Conservation (phyloP, 441 rosid genomes). For the Raphanus hybrid region DNA sequence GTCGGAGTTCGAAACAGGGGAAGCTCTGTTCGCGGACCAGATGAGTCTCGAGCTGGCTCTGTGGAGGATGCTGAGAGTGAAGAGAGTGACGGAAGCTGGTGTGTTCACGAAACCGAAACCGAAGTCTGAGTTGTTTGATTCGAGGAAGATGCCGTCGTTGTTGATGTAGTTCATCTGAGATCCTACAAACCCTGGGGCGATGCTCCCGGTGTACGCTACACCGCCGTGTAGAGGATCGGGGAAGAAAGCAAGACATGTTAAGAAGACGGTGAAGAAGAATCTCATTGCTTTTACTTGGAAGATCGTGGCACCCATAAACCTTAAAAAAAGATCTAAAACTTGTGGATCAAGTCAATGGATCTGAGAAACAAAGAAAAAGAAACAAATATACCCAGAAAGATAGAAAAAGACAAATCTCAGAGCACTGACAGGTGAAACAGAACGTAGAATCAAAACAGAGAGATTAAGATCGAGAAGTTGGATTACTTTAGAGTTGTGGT, state of each 20-base stretch:
- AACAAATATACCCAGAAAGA: conserved; percentile 9
- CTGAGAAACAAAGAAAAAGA: not conserved
- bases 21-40: conserved; percentile 84
- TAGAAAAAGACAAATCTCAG: conserved; percentile 35
- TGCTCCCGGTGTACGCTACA: conserved; percentile 42
- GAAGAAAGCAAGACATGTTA: conserved; percentile 43
- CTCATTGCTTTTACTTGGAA: conserved; percentile 48
- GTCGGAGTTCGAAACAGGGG: conserved; percentile 74
- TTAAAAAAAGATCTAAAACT: conserved; percentile 21
- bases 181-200: conserved; percentile 60
- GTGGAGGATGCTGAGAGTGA: conserved; percentile 64
- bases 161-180: conserved; percentile 79
- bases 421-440: not conserved
- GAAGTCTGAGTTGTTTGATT: conserved; percentile 66
- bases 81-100: conserved; percentile 49
- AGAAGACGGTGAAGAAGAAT: conserved; percentile 37
- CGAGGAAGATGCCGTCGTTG: conserved; percentile 63
- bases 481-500: too few species aligned
- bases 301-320: conserved; percentile 15
- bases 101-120: conserved; percentile 67
- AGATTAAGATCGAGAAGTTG: too few species aligned
- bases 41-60: conserved; percentile 42
- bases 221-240: conserved; percentile 53
- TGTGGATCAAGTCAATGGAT: conserved; percentile 39
- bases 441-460: too few species aligned